Conservation (phyloP, 2,329 filamentous ascomycete species). For the Ceratocystis cubensis region DNA sequence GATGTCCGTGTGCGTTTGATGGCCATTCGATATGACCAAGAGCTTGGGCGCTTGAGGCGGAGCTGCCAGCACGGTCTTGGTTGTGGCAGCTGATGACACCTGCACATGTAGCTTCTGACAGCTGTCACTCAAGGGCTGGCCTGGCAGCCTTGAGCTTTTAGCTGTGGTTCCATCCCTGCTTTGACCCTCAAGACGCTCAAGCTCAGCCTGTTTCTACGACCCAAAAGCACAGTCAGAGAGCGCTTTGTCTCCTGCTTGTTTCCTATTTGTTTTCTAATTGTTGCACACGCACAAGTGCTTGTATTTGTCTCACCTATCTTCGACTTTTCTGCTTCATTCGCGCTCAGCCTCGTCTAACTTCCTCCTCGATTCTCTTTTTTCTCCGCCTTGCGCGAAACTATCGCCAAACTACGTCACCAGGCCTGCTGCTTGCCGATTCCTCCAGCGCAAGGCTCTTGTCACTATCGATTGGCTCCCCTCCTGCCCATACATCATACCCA, state of each 20-base stretch:
- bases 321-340: not conserved
- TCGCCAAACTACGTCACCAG: slow-evolving; percentile 18
- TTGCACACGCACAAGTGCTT: not conserved
- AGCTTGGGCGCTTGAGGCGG: not conserved
- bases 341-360: not conserved
- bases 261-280: not conserved
- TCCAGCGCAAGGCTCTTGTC: not conserved
- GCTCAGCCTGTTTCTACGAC: slow-evolving; percentile 9
- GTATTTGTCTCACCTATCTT: not conserved
- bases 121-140: not conserved
- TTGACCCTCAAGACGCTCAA: not conserved
- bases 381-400: slow-evolving; percentile 2
- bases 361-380: not conserved
- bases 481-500: not conserved
- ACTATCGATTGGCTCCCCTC: not conserved
- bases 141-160: not conserved
- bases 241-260: not conserved
- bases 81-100: not conserved
- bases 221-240: slow-evolving; percentile 7
- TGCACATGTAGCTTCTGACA: not conserved
- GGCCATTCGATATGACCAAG: not conserved
- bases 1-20: not conserved
- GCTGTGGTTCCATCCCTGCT: slow-evolving; percentile 11
- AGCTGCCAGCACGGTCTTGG: not conserved
- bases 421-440: not conserved